Base-by-base conservation (phyloP, 2,329 filamentous ascomycete genomes). In the Monilinia fructicola region DNA sequence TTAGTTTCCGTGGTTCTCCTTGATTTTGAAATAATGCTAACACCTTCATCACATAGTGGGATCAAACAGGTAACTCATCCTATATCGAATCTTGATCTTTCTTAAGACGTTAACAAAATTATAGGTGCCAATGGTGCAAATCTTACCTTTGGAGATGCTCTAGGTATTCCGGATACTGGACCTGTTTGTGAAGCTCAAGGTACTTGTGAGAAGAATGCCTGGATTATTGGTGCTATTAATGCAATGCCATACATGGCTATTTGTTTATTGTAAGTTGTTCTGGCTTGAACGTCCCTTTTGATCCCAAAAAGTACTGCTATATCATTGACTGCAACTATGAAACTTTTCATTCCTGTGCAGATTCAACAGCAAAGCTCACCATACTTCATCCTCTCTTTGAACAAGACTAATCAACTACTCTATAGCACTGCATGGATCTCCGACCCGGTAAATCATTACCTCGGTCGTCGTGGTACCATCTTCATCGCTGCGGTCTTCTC, bases 401-500 rank as follows among this genome's bases (percentile, higher is more conserved):
- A 4, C 6, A n/a, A 63, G 10, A 46, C 38, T 66, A 26, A 66
- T 21, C 16, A 21, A 3, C n/a, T 42, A 38, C 42, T 44, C 23
- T 16, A 16, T 31, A 67, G 65, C 61, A 83, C 82, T 23, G 78
- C 83, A 67, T 88, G 86, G 86, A 77, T 87, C 7, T 87, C 86
- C 0, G 86, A 89, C 64, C 86, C 87, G 0, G 71, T 86, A 16
- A 90, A 90, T 72, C 78, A 84, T 52, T 77, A 77, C 14, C 71
- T 87, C 38, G 87, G 86, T 48, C 85, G 87, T 50, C 84, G 87
- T 62, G 85, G 87, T 14, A 84, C 85, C 55, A 90, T 90, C 68
- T 90, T 89, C 73, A 75, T 88, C 55, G 82, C 83, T 9, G 85
- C 84, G 16, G 78, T 88, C 71, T 87, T 90, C 74, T 89, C 85